Base-by-base conservation (phyloP, 2,329 filamentous ascomycete genomes). In the Sclerotinia trifoliorum region DNA sequence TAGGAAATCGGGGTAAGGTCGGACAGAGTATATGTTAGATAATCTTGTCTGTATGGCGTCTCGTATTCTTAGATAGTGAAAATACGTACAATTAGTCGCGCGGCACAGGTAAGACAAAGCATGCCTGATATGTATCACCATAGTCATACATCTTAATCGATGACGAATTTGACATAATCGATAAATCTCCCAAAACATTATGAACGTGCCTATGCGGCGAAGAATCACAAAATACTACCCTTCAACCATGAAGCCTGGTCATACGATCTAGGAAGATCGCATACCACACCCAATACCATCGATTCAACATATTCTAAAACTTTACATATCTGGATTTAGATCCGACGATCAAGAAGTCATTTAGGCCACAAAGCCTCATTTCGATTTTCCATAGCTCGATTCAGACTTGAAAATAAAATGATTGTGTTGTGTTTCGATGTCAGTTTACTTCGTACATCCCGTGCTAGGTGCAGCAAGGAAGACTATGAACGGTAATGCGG, bases 61-160 rank as follows among this genome's bases (percentile, higher is more conserved):
- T n/a, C 32, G 21, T 56, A 39, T 39, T 56, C 32, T 56, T 39
- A 24, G 21, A 24, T 7, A 15, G 21, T 24, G 19, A 17, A 15
- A 39, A 21, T 39, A 39, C n/a, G 11, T 39, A 52, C 32, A 54
- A 19, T 54, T 64, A 60, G 39, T 66, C 64, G 54, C n/a, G 44
- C 64, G 54, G 42, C 44, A 51, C 29, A 39, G 64, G 8, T 48
- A 29, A 42, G 44, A 42, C 44, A 32, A 39, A 54, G 6, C 29
- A 39, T n/a, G 19, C 29, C 32, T 56, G 19, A 39, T 39, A 10
- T 39, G 1, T 6, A 24, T 26, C 32, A 29, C 29, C 3, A 39
- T 49, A 7, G 58, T 13, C 5, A 58, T 58, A 39, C 10, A 13
- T 39, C 39, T 13, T 13, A 39, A 39, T 39, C 39, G 10, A 39